phyloP scores from a whole-genome alignment of 179 eudicot species.

The Spergularia azorica region DNA sequence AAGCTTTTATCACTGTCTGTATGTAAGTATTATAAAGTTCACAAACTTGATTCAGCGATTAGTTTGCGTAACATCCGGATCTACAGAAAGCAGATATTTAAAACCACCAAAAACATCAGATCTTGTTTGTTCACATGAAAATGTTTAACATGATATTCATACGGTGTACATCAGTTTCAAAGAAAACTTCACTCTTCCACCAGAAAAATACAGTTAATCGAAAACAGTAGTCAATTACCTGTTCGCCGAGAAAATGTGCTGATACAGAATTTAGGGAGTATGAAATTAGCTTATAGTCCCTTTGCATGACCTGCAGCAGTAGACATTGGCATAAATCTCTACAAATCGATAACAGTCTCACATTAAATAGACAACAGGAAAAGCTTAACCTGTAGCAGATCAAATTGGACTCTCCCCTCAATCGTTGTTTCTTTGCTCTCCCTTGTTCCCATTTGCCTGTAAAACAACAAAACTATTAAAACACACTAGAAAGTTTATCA shows the following conservation, averaged over 20 bases:
- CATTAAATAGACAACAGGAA: slow-evolving; percentile 14
- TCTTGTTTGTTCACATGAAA: not conserved
- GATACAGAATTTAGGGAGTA: slow-evolving; percentile 98
- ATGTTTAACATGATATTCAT: not conserved
- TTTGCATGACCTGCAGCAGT: slow-evolving; percentile 77
- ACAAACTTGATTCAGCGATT: not conserved
- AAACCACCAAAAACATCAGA: not conserved
- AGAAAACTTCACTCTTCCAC: not conserved
- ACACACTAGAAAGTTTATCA: not conserved
- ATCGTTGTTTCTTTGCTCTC: slow-evolving; percentile 94
- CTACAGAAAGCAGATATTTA: no score
- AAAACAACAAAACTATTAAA: slow-evolving; percentile 20
- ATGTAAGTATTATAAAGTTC: not conserved
- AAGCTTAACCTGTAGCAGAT: slow-evolving; percentile 80
- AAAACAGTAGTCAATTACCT: slow-evolving; percentile 47
- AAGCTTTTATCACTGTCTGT: not conserved
- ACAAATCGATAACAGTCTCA: slow-evolving; percentile 2
- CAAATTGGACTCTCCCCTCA: slow-evolving; percentile 98
- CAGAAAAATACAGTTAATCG: not conserved
- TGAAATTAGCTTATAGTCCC: slow-evolving; percentile 94
- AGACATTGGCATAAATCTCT: slow-evolving; percentile 19
- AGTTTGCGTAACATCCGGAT: not conserved
- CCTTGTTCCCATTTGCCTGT: slow-evolving; percentile 92
- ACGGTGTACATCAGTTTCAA: not conserved
- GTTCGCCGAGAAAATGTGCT: slow-evolving; percentile 98